phyloP scores from a whole-genome alignment of 2,329 filamentous ascomycete species.

The Juglanconis sp. region DNA sequence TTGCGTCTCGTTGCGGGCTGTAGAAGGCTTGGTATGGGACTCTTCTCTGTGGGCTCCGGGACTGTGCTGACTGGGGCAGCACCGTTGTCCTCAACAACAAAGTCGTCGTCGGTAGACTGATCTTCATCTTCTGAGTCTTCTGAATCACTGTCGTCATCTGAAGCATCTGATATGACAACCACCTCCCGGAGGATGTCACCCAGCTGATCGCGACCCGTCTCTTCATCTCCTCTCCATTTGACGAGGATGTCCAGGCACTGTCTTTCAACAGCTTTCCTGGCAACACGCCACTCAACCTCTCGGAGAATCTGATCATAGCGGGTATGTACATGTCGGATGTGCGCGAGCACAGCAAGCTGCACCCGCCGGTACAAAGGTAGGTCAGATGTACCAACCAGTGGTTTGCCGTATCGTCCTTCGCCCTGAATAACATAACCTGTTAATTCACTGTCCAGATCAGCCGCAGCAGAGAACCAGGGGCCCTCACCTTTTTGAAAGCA shows the following conservation, averaged over 20 bases:
- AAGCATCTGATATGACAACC: slow-evolving; percentile 53
- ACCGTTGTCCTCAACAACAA: slow-evolving; percentile 6
- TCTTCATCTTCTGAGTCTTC: slow-evolving; percentile 35
- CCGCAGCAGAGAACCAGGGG: slow-evolving; percentile 24
- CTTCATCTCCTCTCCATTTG: slow-evolving; percentile 71
- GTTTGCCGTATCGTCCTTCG: slow-evolving; percentile 47
- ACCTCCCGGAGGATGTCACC: slow-evolving; percentile 66
- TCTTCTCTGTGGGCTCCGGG: neutral
- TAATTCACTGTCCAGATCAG: slow-evolving; percentile 8
- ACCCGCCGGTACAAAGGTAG: slow-evolving; percentile 59
- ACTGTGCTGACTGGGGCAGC: neutral
- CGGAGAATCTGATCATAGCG: slow-evolving; percentile 60
- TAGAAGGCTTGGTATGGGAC: neutral
- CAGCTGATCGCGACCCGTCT: slow-evolving; percentile 64
- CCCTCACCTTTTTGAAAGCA: slow-evolving; percentile 56
- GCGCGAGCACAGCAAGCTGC: slow-evolving; percentile 62
- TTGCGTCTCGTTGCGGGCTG: neutral
- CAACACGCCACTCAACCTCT: slow-evolving; percentile 57
- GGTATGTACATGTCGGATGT: slow-evolving; percentile 65
- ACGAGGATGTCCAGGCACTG: slow-evolving; percentile 63
- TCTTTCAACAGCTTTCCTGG: slow-evolving; percentile 58
- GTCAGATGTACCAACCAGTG: slow-evolving; percentile 55
- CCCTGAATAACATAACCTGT: slow-evolving; percentile 35
- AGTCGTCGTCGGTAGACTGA: slow-evolving; percentile 32
- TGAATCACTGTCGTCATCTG: slow-evolving; percentile 40